Percentiles rank a stretch among this genome's conserved stretches.
Conservation (phyloP, 2,329 filamentous ascomycete genomes). For the Paecilomyces formosus region DNA sequence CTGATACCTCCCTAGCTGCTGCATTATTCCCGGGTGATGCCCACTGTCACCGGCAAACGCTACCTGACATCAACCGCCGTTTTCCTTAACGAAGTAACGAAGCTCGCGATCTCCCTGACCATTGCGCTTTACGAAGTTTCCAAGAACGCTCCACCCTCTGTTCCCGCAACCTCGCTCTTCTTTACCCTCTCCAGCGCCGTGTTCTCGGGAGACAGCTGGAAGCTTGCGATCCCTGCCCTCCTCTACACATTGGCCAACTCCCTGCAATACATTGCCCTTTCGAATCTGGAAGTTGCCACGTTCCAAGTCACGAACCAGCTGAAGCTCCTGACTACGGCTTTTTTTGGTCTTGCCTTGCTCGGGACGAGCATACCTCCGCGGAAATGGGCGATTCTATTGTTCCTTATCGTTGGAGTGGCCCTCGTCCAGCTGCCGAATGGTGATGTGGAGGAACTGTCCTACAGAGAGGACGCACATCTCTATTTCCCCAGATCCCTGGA, state of each 20-base stretch:
- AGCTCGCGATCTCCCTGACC: conserved; percentile 76
- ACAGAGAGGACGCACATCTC: conserved; percentile 50
- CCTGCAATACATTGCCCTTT: conserved; percentile 86
- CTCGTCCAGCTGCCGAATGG: conserved; percentile 73
- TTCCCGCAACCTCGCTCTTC: conserved; percentile 72
- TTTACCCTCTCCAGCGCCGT: conserved; percentile 71
- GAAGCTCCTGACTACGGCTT: conserved; percentile 83
- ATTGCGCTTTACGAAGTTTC: conserved; percentile 86
- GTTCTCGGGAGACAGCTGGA: conserved; percentile 90
- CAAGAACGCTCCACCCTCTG: conserved; percentile 65
- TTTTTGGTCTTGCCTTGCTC: conserved; percentile 77
- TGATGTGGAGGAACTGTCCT: conserved; percentile 42
- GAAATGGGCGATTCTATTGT: conserved; percentile 72
- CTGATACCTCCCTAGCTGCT: conserved; percentile 55
- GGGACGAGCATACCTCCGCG: conserved; percentile 61
- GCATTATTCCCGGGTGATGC: conserved; percentile 94
- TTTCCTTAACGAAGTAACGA: conserved; percentile 86
- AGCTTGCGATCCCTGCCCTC: conserved; percentile 78
- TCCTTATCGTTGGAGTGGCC: conserved; percentile 74
- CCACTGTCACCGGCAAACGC: conserved; percentile 70
- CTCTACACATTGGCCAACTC: conserved; percentile 90
- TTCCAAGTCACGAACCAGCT: conserved; percentile 93
- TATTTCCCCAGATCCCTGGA: conserved; percentile 75
- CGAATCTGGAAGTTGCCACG: conserved; percentile 83
- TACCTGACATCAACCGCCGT: conserved; percentile 94